Percentiles rank a stretch among this genome's conserved stretches.
phyloP scores from a whole-genome alignment of 2,329 filamentous ascomycete genomes.

The Epichloe scottii region DNA sequence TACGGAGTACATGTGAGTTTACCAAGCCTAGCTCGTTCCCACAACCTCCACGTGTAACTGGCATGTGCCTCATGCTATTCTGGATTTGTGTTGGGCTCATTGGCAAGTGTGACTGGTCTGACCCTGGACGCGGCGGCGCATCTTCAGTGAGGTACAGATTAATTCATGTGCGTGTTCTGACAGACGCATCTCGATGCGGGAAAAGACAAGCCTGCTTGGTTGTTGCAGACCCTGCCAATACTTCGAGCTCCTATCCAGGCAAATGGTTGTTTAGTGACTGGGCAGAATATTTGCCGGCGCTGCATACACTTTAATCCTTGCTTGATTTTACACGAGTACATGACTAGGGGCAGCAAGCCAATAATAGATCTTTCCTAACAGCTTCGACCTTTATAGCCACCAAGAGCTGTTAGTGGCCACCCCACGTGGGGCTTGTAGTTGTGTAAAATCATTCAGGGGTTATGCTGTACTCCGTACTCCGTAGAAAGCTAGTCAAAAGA shows the following conservation, averaged over 20 bases:
- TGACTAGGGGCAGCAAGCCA: too few species aligned
- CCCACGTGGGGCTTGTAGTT: too few species aligned
- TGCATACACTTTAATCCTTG: too few species aligned
- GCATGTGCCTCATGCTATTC: conserved; percentile 1
- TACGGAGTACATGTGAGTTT: background rate
- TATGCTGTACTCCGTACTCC: too few species aligned
- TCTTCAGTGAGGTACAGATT: too few species aligned
- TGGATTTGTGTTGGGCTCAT: background rate
- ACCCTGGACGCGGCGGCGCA: background rate
- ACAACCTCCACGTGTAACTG: conserved; percentile 2
- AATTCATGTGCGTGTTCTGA: background rate
- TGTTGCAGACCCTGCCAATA: background rate
- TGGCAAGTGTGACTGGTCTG: background rate
- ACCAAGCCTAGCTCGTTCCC: background rate
- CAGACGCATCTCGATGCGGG: background rate
- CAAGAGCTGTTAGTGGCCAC: too few species aligned
- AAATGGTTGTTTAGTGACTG: background rate
- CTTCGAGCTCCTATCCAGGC: background rate
- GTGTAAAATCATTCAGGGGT: too few species aligned
- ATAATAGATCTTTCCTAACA: too few species aligned
- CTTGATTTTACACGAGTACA: too few species aligned
- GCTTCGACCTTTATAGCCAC: too few species aligned
- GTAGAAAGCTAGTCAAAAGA: too few species aligned
- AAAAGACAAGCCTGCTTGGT: background rate
- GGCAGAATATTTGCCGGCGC: background rate